Base-by-base conservation (phyloP, 2,329 filamentous ascomycete genomes). In the Xylaria hypoxylon region DNA sequence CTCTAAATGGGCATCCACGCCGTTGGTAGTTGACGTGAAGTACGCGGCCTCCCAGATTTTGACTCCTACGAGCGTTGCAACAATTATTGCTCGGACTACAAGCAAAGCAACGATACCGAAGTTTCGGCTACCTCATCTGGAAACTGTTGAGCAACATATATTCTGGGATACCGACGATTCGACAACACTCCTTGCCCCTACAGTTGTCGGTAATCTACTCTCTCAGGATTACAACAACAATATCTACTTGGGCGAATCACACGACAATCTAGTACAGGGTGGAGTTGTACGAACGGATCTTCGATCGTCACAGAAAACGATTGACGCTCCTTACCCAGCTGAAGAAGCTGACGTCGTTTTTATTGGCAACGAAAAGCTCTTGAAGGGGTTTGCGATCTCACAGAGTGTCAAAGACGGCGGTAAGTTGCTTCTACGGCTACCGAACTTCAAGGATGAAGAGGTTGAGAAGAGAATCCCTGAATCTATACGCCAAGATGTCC, bases 141-240 rank as follows among this genome's bases (percentile, higher is more conserved):
- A 89, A 61, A 83, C 88, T 71, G 88, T 90, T 22, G 87, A 92
- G 78, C 92, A 98, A 80, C 98, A 96, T 82, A 90, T 90, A 13
- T 97, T 99, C 86, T 98, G 94, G 94, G 92, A 97, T 72, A 78
- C 92, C 45, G 95, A 97, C 76, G 87, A 89, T 78, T 94, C 94
- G 31, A 80, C 84, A 1, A 86, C 90, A 58, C 84, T 86, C 58
- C 83, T 84, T 65, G 89, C 93, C 1, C 90, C 93, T 11, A 80
- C 86, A 24, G 86, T 83, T 42, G 77, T 90, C 31, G 85, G 86
- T 69, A 83, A 80, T 64, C 76, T 89, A 13, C 87, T 84, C 84
- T 95, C 90, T 85, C 89, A 90, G 84, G 94, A 87, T 79, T 92
- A 82, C 79, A 92, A 82, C 79, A 85, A 75, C 74, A 88, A 89